Evolutionary conservation across 1,284 basidiomycete genomes (phyloP), one percentile per base, ranked within the genome.

Genomic region (Rhodotorula sp.): DNA sequence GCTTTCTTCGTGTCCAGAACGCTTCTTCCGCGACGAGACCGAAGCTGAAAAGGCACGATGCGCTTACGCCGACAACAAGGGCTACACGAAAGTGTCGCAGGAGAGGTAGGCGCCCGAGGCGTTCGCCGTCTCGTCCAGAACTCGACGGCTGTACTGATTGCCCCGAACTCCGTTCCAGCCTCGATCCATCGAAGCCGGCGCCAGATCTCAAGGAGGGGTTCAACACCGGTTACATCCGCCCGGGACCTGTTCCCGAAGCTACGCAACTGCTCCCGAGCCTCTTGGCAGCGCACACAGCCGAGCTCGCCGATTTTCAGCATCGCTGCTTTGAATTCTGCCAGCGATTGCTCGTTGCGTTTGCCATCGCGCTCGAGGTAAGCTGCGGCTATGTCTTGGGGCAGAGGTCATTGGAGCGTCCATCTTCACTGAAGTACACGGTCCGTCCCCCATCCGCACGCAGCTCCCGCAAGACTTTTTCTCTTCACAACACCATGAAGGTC

Each of bases 161-260:
- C 37, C 8, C 1, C 37, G n/a, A n/a, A n/a, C n/a, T n/a, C n/a
- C n/a, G n/a, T 37, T 37, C 24, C 60, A 74, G 72, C 1, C 67
- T 75, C 29, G 74, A 75, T 45, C 74, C 74, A 0, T 51, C 63
- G 1, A 44, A 63, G 0, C 74, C 74, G 0, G 74, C 67, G 0
- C 67, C 66, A 3, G 74, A 75, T 30, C 63, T 71, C 29, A 75
- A 75, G 51, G 69, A 75, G 54, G 74, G 71, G 5, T 75, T 75
- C 67, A 75, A 75, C 58, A 49, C 58, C 6, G 69, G 69, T 5
- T 56, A 54, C 55, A 67, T 73, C 42, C 20, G 15, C 6, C 60
- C 14, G 4, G 67, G 63, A 0, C 4, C n/a, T 8, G 68, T 68
- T 3, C 58, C 68, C 18, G 10, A n/a, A 8, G 59, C 68, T 0